Evolutionary conservation across 495 filamentous ascomycete genomes (phyloP), one percentile per base, ranked within the genome.

Genomic region (Penicillium pulvis): DNA sequence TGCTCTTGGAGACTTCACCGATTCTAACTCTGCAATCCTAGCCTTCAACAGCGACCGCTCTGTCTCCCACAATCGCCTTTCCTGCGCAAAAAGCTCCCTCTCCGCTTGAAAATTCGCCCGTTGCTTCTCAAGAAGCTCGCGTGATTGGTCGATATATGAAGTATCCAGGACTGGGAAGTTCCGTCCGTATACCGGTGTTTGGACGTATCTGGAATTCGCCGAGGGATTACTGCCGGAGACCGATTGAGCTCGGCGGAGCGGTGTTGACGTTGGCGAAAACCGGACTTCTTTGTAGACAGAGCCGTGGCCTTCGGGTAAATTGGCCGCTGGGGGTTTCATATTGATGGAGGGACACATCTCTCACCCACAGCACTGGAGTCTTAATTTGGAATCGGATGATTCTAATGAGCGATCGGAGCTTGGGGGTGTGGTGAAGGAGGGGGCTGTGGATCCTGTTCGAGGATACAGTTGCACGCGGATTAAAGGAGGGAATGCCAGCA

Each of bases 271-370:
- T 7, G 77, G 78, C 28, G 78, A 81, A 58, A 78, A 78, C 58
- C 75, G 76, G 28, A 81, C 78, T 56, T 79, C 78, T 67, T 80
- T 79, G 66, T 78, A 77, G 43, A 75, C 66, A 55, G 68, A 71
- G 51, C 72, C 71, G 56, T 75, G 75, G 56, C 75, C 74, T 41
- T 75, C 74, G 17, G 68, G 71, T 36, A 67, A 39, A 19, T 67
- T 70, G 6, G 58, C 59, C 10, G 58, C 31, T 39, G 65, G 56
- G 41, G 68, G 57, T 61, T 70, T 75, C 75, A 78, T 78, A 9
- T 35, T 64, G 58, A 42, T 52, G 11, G 23, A 39, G 6, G 50
- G 50, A 42, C 35, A 14, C 39, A 41, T 39, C 0, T 30, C 50
- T 39, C 24, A 23, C 23, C 6, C 19, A 2, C 12, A 3, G 4